Base-by-base conservation (phyloP, 257 asterid species). In the Scutellaria baicalensis region DNA sequence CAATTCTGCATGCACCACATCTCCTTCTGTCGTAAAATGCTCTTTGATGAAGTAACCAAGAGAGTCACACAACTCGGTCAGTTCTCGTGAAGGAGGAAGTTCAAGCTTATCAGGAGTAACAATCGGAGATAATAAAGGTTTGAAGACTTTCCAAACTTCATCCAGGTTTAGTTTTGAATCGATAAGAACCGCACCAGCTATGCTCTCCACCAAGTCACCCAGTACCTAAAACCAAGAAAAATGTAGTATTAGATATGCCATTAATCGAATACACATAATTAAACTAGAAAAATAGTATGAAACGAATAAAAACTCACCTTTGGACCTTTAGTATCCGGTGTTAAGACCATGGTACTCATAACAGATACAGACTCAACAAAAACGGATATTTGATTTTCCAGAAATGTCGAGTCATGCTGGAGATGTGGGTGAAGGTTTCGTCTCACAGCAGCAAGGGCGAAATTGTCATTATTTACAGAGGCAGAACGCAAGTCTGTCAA, bases 191-290 rank as follows among this genome's bases (percentile, higher is more conserved):
- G 97, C 99, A 20, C 97, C 97, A 4, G 93, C 91, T 47, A 91
- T 86, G 87, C 99, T 89, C 67, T 94, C 99, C 61, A 94, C 89
- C 90, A 94, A 74, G 82, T 94, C 97, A 27, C 97, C 99, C n/a
- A 94, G 95, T 27, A 77, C 97, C 99, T 93, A 56, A 23, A 27
- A 27, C 63, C 45, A 21, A 23, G 51, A 38, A 35, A 62, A 59
- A 7, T 9, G 39, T 21, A 33, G 16, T 6, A 4, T 17, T 8
- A 20, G 44, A 52, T 51, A 6, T 20, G 20, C 10, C 8, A 10
- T 17, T 27, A 27, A 14, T 60, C 6, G 47, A 6, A 71, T 6
- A 17, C 3, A 5, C 49, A 20, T 49, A 10, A 66, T 66, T 17
- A 12, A 49, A 52, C 23, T 58, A 0, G 45, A 5, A 52, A 21